These are phyloP conservation scores for Dipodascopsis tothii DNA, from an alignment of 805 yeast genomes.

Conservation along the genomic window DNA sequence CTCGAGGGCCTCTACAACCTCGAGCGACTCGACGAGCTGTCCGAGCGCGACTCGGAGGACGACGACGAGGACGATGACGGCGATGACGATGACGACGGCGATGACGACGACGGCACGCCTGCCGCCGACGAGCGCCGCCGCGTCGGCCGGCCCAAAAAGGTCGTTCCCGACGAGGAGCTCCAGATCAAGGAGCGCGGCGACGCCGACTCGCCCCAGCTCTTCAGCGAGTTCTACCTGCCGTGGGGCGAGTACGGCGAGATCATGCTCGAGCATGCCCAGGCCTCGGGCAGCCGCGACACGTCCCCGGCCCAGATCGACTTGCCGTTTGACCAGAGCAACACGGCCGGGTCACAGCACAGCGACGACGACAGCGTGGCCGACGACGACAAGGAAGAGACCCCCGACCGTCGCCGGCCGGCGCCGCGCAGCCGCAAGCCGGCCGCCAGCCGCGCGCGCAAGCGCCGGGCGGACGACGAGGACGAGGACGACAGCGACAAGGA, in stretches of 20 bases:
- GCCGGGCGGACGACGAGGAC: not conserved
- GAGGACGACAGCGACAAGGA: not conserved
- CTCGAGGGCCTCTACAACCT: constrained; percentile 49
- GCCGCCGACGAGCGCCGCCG: constrained; percentile 8
- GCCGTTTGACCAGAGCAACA: not conserved
- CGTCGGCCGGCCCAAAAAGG: constrained; percentile 3
- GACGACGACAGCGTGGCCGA: not conserved
- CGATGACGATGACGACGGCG: constrained; percentile 13
- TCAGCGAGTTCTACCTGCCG: constrained; percentile 35
- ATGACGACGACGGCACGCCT: constrained; percentile 7
- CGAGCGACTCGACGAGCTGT: constrained; percentile 46
- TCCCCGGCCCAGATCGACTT: constrained; percentile 18
- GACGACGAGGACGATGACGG: constrained; percentile 11
- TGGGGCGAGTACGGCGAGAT: constrained; percentile 42
- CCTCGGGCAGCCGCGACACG: constrained; percentile 20
- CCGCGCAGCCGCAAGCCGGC: not conserved
- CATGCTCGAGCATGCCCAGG: constrained; percentile 35
- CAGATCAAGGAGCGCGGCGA: constrained; percentile 1
- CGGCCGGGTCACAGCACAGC: not conserved
- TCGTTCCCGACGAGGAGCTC: constrained; percentile 5
- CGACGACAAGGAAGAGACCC: not conserved
- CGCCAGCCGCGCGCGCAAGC: not conserved
- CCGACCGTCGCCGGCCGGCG: not conserved
- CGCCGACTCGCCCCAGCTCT: not conserved
- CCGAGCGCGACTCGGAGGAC: not conserved